Evolutionary conservation across 495 filamentous ascomycete species (phyloP), one percentile per base, ranked within the genome.

Genomic region (Lichenothelia convexa): DNA sequence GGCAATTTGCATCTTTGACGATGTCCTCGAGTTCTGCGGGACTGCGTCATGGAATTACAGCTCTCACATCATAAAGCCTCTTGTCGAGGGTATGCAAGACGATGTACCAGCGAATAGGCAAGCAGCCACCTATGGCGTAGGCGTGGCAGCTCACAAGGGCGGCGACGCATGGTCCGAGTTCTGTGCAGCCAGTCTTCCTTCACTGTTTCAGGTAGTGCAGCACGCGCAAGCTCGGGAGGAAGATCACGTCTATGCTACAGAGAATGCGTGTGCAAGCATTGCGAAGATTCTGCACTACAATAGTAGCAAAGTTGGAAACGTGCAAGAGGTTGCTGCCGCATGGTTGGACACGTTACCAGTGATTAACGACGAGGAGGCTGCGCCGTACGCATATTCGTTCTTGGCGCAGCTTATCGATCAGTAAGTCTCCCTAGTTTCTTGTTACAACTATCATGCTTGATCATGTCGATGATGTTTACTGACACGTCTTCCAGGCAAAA

Each of bases 1-100:
- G 91, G 89, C 84, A 11, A 66, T 95, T 35, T 99, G 91, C 62
- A 94, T 99, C 48, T 81, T 92, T 68, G 91, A 99, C 51, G 91
- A 99, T 45, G 86, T 95, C 13, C 69, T 99, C 18, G 91, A 99
- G 50, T 99, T 94, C 62, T 95, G 87, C 48, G 82, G 84, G 4
- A 67, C 71, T 0, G 70, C 91, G 31, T 80, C 78, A 38, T 89
- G 74, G 68, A 68, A 69, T 43, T 95, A 87, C 53, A 75, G 78
- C 47, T 61, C 69, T 35, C 72, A 84, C 50, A 93, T 99, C 51
- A 72, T 83, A 46, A 72, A 82, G 48, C 84, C 89, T 15, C 64
- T 95, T 38, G 60, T 89, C 18, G 67, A 73, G 29, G 91, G 91
- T 34, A 73, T 93, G 56, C 68, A 77, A 40, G 91, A 99, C 54